phyloP scores from a whole-genome alignment of 169 alveolate genomes.

The Plasmodium chabaudi region DNA sequence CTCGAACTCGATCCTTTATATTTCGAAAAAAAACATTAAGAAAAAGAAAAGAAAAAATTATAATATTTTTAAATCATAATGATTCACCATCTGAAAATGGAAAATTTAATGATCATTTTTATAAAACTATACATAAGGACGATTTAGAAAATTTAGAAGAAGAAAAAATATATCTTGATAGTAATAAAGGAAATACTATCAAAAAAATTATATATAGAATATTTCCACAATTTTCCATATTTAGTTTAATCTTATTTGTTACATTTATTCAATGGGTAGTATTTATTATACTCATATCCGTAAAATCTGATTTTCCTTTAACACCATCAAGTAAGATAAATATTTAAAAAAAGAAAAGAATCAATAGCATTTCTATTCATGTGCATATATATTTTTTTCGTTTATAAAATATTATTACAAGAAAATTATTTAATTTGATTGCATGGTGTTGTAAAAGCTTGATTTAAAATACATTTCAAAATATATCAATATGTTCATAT shows the following conservation, averaged over 20 bases:
- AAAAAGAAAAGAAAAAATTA: constrained; percentile 74
- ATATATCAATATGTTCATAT: no score
- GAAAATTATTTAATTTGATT: no score
- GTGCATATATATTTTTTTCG: background rate
- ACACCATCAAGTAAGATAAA: constrained; percentile 61
- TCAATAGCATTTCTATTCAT: background rate
- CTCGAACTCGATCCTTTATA: constrained; percentile 19
- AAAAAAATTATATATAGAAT: constrained; percentile 64
- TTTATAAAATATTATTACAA: no score
- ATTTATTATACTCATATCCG: constrained; percentile 58
- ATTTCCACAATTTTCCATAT: constrained; percentile 74
- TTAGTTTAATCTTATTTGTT: constrained; percentile 62
- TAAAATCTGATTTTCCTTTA: constrained; percentile 57
- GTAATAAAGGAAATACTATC: constrained; percentile 42
- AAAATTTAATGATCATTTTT: constrained; percentile 75
- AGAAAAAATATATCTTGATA: constrained; percentile 52
- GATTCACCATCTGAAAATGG: constrained; percentile 54
- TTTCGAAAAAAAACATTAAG: constrained; percentile 38
- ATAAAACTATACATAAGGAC: constrained; percentile 65
- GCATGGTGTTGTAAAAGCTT: no score
- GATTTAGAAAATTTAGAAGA: constrained; percentile 70
- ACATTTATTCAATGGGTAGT: constrained; percentile 75
- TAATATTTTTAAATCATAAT: constrained; percentile 69
- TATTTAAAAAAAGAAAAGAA: background rate
- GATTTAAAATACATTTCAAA: no score